phyloP scores from a whole-genome alignment of 176 grass and related monocot species.

The Cocos nucifera region DNA sequence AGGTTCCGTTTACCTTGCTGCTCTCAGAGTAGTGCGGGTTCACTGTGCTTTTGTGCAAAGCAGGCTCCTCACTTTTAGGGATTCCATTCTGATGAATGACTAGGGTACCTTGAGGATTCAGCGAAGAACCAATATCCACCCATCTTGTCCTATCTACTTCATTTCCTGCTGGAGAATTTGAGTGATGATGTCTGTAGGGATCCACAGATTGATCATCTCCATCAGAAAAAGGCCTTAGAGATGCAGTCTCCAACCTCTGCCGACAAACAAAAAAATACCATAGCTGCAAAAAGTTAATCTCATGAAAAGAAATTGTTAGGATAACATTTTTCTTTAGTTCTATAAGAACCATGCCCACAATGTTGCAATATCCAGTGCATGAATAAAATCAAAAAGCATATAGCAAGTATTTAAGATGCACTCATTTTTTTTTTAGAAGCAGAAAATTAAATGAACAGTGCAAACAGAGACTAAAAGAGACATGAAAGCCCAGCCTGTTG shows the following conservation, averaged over 20 bases:
- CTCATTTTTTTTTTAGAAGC: too few relatives aligned
- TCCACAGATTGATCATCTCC: slow-evolving; percentile 18
- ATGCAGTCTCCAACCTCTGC: slow-evolving; percentile 27
- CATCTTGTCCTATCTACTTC: slow-evolving; percentile 22
- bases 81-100: slow-evolving; percentile 28
- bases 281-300: background rate
- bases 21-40: slow-evolving; percentile 27
- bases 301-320: background rate
- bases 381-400: too few relatives aligned
- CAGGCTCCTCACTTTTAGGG: slow-evolving; percentile 21
- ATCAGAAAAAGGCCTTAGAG: slow-evolving; percentile 18
- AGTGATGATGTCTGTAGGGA: slow-evolving; percentile 11
- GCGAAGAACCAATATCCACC: background rate
- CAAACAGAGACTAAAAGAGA: too few relatives aligned
- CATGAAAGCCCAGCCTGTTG: too few relatives aligned
- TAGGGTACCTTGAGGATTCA: slow-evolving; percentile 18
- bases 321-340: too few relatives aligned
- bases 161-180: slow-evolving; percentile 4
- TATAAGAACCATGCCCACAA: too few relatives aligned
- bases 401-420: too few relatives aligned
- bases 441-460: too few relatives aligned
- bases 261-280: slow-evolving; percentile 15
- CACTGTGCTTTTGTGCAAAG: slow-evolving; percentile 8
- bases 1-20: slow-evolving; percentile 34
- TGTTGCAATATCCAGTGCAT: too few relatives aligned